Evolutionary conservation across 768 basidiomycete species (phyloP), one percentile per base, ranked within the genome.

Genomic region (Nidularia sp.): DNA sequence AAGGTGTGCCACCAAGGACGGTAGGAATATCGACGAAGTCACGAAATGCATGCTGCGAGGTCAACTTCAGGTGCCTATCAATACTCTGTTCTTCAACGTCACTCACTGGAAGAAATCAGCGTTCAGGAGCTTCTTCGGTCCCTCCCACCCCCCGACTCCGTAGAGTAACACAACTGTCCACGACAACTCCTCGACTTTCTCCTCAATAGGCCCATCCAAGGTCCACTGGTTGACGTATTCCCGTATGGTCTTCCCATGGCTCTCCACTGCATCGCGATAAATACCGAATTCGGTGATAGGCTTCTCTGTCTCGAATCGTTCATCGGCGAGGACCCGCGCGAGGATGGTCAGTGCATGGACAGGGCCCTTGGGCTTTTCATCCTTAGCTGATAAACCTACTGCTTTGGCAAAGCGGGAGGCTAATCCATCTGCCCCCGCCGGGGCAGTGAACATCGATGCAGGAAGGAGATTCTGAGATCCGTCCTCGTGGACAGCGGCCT

Each of bases 91-190:
- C 15, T 34, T 15, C n/a, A 29, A 29, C 25, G 25, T 29, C 18
- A 72, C 84, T 56, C 53, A 87, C 85, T 72, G 49, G 70, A 80
- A 77, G 64, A 88, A 88, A 50, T 87, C 81, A 0, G 75, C 78
- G 25, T 75, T 71, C 62, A 82, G 86, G 1, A 46, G 51, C 22
- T 49, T 53, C 7, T 62, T 57, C 8, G 63, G 54, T 25, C 62
- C 63, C 50, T 69, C 59, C 71, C 75, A 81, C 3, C 81, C 85
- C 5, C 74, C 77, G 15, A 82, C 67, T 1, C 75, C 82, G 54
- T 83, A 90, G 18, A 84, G 56, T n/a, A 86, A 51, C 0, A 68
- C 67, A 43, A 70, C 75, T 13, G 76, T 65, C 81, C 85, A 90
- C 4, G 69, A 60, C 3, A 90, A 56, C 57, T 90, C 86, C 55